phyloP scores from a whole-genome alignment of 2,329 filamentous ascomycete genomes.

The Tolypocladium album region DNA sequence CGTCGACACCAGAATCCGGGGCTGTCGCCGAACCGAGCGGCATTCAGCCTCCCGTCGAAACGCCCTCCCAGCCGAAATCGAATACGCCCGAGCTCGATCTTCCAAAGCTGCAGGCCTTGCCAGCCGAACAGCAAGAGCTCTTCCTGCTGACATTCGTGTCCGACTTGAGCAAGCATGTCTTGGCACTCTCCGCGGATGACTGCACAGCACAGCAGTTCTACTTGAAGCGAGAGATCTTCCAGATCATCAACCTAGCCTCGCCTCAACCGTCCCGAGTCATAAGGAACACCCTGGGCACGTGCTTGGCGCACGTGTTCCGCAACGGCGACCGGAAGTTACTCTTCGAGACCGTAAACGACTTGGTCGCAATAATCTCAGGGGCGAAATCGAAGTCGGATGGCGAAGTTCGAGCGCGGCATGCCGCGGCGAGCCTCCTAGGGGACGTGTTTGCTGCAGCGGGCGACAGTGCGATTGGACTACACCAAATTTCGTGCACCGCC shows the following conservation, averaged over 20 bases:
- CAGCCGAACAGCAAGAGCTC: conserved; percentile 90
- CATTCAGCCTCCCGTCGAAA: conserved; percentile 16
- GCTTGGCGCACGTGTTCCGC: conserved; percentile 70
- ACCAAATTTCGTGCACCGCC: conserved; percentile 60
- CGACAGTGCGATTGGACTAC: conserved; percentile 80
- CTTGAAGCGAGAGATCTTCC: conserved; percentile 88
- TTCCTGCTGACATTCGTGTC: conserved; percentile 86
- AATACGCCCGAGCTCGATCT: conserved; percentile 75
- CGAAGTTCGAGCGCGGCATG: conserved; percentile 73
- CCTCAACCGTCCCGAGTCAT: conserved; percentile 81
- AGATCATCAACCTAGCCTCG: conserved; percentile 76
- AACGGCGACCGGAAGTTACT: conserved; percentile 84
- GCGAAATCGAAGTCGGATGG: conserved; percentile 67
- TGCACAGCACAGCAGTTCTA: conserved; percentile 83
- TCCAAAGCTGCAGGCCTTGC: conserved; percentile 76
- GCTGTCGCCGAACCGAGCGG: conserved; percentile 14
- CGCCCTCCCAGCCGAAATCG: conserved; percentile 27
- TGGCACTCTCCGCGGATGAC: conserved; percentile 62
- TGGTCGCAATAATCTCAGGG: conserved; percentile 60
- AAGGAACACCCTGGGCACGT: conserved; percentile 77
- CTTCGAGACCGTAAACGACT: conserved; percentile 89
- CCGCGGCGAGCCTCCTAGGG: conserved; percentile 76
- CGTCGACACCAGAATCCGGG: conserved; percentile 24
- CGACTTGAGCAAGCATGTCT: conserved; percentile 70
- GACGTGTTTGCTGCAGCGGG: conserved; percentile 86